Conservation (phyloP, 225 moss, liverwort and hornwort species). For the Polytrichum formosum region DNA sequence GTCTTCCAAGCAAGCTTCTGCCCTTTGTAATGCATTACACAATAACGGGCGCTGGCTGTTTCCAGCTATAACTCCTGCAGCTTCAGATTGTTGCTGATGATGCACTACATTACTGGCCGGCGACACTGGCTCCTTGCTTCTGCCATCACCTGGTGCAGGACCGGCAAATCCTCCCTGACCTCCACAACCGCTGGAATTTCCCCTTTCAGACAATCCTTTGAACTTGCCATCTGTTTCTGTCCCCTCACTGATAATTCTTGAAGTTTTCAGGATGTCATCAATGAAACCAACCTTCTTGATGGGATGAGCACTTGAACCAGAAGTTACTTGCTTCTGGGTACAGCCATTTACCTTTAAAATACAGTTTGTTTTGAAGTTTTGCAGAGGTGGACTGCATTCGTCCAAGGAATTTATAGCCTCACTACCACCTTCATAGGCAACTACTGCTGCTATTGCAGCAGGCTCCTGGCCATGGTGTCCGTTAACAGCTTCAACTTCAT, state of each 20-base stretch:
- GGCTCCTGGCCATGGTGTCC: slow-evolving; percentile 16
- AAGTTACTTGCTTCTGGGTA: slow-evolving; percentile 9
- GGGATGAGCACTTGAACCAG: slow-evolving; percentile 14
- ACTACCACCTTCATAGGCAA: slow-evolving; percentile 22
- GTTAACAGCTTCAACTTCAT: slow-evolving; percentile 17
- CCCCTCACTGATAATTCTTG: slow-evolving; percentile 12
- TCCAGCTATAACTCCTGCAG: slow-evolving; percentile 10
- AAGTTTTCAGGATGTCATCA: slow-evolving; percentile 20
- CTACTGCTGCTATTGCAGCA: slow-evolving; percentile 14
- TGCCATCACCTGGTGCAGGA: slow-evolving; percentile 12
- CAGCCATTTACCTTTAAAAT: slow-evolving; percentile 17
- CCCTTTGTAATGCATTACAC: slow-evolving; percentile 16
- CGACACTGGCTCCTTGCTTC: slow-evolving; percentile 15
- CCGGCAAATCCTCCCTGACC: slow-evolving; percentile 8
- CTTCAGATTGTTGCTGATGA: slow-evolving; percentile 13
- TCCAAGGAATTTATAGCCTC: slow-evolving; percentile 13
- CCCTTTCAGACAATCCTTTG: slow-evolving; percentile 21
- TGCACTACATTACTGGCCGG: slow-evolving; percentile 25
- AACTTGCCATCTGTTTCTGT: neutral
- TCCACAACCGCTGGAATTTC: neutral
- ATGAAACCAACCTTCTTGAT: slow-evolving; percentile 11
- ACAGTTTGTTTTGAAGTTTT: slow-evolving; percentile 18
- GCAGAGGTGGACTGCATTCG: slow-evolving; percentile 25
- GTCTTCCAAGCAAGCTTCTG: slow-evolving; percentile 26
- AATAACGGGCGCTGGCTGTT: slow-evolving; percentile 23